Evolutionary conservation across 2,329 filamentous ascomycete genomes (phyloP).

Genomic region (Calonectria leucothoes): DNA sequence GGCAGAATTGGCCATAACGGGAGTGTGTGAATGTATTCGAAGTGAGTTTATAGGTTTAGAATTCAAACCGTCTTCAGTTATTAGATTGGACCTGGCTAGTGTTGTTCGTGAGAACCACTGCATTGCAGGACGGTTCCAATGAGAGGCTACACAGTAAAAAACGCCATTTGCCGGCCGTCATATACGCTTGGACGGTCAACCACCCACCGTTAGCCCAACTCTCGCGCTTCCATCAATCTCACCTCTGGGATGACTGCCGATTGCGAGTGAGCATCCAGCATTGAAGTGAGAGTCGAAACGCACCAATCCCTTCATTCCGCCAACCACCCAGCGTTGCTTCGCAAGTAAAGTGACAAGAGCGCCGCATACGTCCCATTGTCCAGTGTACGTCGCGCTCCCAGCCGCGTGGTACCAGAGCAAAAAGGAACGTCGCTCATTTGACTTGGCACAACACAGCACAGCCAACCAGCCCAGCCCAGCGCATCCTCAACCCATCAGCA

Average conservation of each 20-base stretch:
- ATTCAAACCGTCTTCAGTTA: background rate
- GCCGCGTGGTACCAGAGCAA: conserved; percentile 15
- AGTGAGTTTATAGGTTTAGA: background rate
- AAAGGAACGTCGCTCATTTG: conserved; percentile 11
- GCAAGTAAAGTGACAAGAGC: background rate
- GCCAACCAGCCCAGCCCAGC: conserved; percentile 1
- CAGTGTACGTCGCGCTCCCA: conserved; percentile 4
- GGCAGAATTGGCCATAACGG: no score
- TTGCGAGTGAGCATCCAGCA: conserved; percentile 13
- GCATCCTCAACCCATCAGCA: conserved; percentile 1
- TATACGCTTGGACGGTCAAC: background rate
- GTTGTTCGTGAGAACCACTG: background rate
- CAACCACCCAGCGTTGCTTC: background rate
- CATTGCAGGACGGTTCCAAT: background rate
- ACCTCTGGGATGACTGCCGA: conserved; percentile 5
- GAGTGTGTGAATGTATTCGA: background rate
- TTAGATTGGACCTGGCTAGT: background rate
- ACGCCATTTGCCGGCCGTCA: background rate
- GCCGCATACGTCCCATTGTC: background rate
- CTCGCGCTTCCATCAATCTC: background rate
- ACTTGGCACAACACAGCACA: conserved; percentile 4
- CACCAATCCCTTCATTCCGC: conserved; percentile 12
- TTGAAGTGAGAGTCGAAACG: conserved; percentile 9
- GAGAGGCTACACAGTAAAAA: background rate
- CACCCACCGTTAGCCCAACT: background rate